Evolutionary conservation across 2,329 filamentous ascomycete genomes (phyloP).

Genomic region (Pseudogymnoascus verrucosus): DNA sequence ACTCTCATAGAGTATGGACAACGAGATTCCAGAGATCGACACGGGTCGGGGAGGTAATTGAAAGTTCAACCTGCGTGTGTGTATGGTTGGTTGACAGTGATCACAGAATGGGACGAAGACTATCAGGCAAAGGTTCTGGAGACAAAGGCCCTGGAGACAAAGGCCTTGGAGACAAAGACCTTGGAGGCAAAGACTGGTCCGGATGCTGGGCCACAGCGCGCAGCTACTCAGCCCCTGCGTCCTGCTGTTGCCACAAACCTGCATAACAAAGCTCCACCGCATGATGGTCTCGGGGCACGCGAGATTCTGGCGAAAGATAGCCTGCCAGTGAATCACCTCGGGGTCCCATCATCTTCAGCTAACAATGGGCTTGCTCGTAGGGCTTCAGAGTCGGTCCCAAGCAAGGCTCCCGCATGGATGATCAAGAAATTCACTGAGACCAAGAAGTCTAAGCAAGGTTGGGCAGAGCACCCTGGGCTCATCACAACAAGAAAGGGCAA

Average conservation of each 20-base stretch:
- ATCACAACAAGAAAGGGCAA: constrained; percentile 3
- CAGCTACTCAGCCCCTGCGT: not conserved
- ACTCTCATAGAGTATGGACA: not conserved
- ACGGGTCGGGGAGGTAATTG: not conserved
- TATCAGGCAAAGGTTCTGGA: not conserved
- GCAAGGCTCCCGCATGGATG: not conserved
- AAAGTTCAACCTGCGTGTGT: not conserved
- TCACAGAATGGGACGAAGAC: not conserved
- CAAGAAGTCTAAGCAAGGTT: not conserved
- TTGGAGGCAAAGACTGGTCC: not conserved
- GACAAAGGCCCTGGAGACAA: not conserved
- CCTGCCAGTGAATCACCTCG: not conserved
- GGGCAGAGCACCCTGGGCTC: not conserved
- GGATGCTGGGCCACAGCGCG: not conserved
- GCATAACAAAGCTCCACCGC: not conserved
- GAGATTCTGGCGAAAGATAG: not conserved
- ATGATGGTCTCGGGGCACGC: not conserved
- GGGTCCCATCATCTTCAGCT: not conserved
- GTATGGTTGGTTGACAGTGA: not conserved
- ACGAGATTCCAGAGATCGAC: not conserved
- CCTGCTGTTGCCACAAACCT: not conserved
- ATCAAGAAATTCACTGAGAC: not conserved
- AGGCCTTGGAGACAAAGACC: not conserved
- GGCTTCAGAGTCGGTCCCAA: not conserved
- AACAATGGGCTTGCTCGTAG: not conserved